A percentile compares a stretch with the other conserved stretches of the same genome.
Evolutionary conservation across 2,329 filamentous ascomycete genomes (phyloP).

Genomic region (Thelonectria discophora): DNA sequence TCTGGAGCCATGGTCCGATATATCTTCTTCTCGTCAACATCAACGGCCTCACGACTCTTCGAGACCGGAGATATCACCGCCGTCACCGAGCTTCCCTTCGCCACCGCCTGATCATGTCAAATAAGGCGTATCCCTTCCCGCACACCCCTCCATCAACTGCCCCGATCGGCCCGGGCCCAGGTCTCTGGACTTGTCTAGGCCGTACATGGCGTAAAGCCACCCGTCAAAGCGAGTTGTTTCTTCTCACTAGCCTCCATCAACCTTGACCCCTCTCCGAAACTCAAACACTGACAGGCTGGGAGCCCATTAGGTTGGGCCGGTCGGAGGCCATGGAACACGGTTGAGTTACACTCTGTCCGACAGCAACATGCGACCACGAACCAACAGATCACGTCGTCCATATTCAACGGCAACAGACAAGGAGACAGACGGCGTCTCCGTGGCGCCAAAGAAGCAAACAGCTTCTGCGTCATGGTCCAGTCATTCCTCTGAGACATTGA

Average conservation of each 20-base stretch:
- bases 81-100: not conserved
- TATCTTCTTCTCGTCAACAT: not conserved
- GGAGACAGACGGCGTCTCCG: too few relatives aligned
- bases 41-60: not conserved
- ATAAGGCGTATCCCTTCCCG: not conserved
- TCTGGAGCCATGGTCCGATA: not conserved
- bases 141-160: conserved; percentile 2
- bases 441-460: too few relatives aligned
- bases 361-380: not conserved
- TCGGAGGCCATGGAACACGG: too few relatives aligned
- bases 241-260: not conserved
- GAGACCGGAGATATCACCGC: not conserved
- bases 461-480: not conserved
- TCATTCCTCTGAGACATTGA: not conserved
- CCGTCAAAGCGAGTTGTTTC: conserved; percentile 6
- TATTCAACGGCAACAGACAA: too few relatives aligned
- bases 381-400: too few relatives aligned
- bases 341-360: not conserved
- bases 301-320: not conserved
- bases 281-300: not conserved
- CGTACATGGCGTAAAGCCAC: conserved; percentile 2
- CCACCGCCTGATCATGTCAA: not conserved
- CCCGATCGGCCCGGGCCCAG: conserved; percentile 14
- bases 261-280: not conserved
- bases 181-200: conserved; percentile 12